Conservation (phyloP, 306 rosid species). For the Malus sieversii region DNA sequence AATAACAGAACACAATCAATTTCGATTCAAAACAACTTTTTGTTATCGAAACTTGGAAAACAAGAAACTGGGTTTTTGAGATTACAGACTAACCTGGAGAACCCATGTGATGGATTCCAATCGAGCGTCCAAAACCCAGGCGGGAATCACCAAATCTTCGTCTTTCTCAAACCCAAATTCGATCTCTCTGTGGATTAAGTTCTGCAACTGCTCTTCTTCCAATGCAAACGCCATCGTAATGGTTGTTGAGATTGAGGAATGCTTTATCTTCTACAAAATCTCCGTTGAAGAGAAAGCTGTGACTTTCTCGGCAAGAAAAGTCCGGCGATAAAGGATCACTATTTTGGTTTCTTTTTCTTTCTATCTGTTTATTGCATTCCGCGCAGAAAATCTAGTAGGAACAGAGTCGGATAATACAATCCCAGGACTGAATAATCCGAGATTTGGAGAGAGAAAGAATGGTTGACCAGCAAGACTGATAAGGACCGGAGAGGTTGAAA, state of each 20-base stretch:
- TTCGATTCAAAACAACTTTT: background rate
- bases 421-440: constrained; percentile 1
- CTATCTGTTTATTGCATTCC: background rate
- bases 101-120: constrained; percentile 64
- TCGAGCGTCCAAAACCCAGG: constrained; percentile 45
- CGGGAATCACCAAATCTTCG: constrained; percentile 25
- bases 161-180: constrained; percentile 34
- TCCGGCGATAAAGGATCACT: constrained; percentile 30
- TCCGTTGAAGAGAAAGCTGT: background rate
- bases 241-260: background rate
- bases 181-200: constrained; percentile 48
- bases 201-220: constrained; percentile 37
- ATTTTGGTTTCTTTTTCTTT: constrained; percentile 17
- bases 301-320: constrained; percentile 41
- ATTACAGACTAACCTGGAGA: constrained; percentile 53
- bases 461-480: background rate
- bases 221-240: constrained; percentile 10
- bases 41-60: background rate
- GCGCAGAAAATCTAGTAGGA: constrained; percentile 8
- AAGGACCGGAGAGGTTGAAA: too few relatives aligned
- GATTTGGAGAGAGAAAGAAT: constrained; percentile 8
- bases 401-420: constrained; percentile 1
- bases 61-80: constrained; percentile 3
- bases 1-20: background rate
- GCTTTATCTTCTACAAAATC: constrained; percentile 18